phyloP scores from a whole-genome alignment of 345 rosid species.

The Linum lewisii region DNA sequence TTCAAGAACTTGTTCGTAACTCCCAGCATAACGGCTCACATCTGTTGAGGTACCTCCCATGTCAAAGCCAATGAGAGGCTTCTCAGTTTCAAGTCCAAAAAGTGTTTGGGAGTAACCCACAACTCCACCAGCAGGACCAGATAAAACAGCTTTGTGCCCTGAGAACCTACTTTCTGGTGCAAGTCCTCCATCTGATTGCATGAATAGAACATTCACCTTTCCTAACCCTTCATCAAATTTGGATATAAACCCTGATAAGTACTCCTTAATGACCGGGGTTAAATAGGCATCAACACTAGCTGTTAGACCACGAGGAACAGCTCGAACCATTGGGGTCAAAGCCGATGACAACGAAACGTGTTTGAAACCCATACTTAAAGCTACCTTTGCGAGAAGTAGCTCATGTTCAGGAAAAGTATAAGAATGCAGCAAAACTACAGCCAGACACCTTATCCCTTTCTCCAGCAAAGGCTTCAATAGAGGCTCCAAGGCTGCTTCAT shows the following conservation, averaged over 20 bases:
- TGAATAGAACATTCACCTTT: slow-evolving; percentile 77
- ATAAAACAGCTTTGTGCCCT: slow-evolving; percentile 92
- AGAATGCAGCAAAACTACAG: slow-evolving; percentile 87
- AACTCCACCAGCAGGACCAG: slow-evolving; percentile 99
- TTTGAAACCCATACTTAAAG: slow-evolving; percentile 66
- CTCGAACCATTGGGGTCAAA: slow-evolving; percentile 93
- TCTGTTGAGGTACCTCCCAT: slow-evolving; percentile 99
- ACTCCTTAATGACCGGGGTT: slow-evolving; percentile 88
- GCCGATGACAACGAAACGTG: slow-evolving; percentile 91
- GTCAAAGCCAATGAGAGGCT: slow-evolving; percentile 93
- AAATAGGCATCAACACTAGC: slow-evolving; percentile 95
- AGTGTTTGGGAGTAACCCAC: slow-evolving; percentile 95
- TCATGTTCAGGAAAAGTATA: slow-evolving; percentile 87
- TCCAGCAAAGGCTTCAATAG: slow-evolving; percentile 50
- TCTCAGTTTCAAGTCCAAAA: slow-evolving; percentile 79
- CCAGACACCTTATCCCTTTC: slow-evolving; percentile 79
- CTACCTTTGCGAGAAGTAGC: slow-evolving; percentile 69
- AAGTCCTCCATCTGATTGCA: slow-evolving; percentile 98
- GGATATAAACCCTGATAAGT: slow-evolving; percentile 82
- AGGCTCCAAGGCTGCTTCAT: slow-evolving; percentile 51
- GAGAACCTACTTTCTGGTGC: slow-evolving; percentile 91
- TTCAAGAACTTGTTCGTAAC: slow-evolving; percentile 93
- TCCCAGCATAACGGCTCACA: slow-evolving; percentile 95
- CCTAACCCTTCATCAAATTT: slow-evolving; percentile 67
- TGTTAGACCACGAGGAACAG: slow-evolving; percentile 93